Conservation (phyloP, 352 stramenopile genomes). For the Phytophthora pistaciae region DNA sequence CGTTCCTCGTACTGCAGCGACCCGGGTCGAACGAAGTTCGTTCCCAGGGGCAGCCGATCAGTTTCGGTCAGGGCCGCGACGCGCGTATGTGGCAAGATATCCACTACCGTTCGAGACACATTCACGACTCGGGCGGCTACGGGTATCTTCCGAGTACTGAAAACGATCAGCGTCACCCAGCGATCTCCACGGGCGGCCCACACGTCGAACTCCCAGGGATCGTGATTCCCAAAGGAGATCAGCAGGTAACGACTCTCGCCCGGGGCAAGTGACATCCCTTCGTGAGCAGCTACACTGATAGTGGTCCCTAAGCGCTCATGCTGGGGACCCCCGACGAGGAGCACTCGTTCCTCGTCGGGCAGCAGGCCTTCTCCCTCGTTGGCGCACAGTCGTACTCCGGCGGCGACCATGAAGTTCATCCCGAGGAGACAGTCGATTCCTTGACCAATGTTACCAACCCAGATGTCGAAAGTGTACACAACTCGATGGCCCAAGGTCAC, state of each 20-base stretch:
- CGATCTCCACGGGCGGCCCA: neutral
- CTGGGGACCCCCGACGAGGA: neutral
- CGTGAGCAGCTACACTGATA: neutral
- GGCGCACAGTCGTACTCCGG: neutral
- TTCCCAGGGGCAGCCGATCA: neutral
- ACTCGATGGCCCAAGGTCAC: constrained; percentile 29
- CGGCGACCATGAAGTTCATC: neutral
- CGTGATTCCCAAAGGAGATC: neutral
- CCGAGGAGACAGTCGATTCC: neutral
- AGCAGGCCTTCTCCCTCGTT: neutral
- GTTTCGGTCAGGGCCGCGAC: neutral
- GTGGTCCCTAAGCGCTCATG: neutral
- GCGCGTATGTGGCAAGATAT: neutral
- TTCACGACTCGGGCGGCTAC: neutral
- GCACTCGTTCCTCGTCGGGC: neutral
- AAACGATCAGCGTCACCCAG: neutral
- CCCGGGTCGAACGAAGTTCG: constrained; percentile 4
- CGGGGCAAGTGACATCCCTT: neutral
- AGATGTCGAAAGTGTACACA: constrained; percentile 14
- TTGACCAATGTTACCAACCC: constrained; percentile 24
- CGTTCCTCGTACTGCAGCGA: constrained; percentile 3
- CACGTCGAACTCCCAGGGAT: neutral
- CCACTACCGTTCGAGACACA: neutral
- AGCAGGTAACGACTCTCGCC: neutral
- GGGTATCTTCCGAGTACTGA: neutral